A percentile compares a stretch with the other conserved stretches of the same genome.
phyloP scores from a whole-genome alignment of 2,329 filamentous ascomycete genomes.

The Magnaporthiopsis rhizophila region DNA sequence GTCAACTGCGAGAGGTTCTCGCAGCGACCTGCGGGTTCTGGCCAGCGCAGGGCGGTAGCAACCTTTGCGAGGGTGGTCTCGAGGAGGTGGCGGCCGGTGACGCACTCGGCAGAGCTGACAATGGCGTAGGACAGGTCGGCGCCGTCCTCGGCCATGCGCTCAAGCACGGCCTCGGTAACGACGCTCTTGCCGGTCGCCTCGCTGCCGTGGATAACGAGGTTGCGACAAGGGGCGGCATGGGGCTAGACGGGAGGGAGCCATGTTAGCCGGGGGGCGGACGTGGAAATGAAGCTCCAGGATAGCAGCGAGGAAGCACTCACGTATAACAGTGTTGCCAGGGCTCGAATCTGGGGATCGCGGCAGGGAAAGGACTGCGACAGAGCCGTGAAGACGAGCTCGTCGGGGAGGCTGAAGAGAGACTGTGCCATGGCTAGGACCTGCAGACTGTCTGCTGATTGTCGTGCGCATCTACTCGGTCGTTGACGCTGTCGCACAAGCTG shows the following conservation, averaged over 20 bases:
- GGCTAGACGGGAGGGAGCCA: slow-evolving; percentile 34
- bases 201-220: slow-evolving; percentile 74
- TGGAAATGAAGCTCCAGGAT: neutral
- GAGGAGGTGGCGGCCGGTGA: slow-evolving; percentile 69
- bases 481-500: neutral
- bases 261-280: slow-evolving; percentile 7
- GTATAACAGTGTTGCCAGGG: slow-evolving; percentile 46
- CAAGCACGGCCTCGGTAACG: slow-evolving; percentile 56
- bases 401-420: slow-evolving; percentile 40
- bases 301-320: slow-evolving; percentile 24
- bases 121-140: slow-evolving; percentile 51
- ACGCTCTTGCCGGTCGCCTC: slow-evolving; percentile 81
- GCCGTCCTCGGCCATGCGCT: slow-evolving; percentile 25
- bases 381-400: slow-evolving; percentile 39
- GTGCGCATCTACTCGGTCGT: neutral
- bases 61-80: slow-evolving; percentile 60
- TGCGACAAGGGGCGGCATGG: slow-evolving; percentile 59
- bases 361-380: slow-evolving; percentile 45
- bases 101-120: slow-evolving; percentile 65
- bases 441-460: too few species aligned
- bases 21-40: slow-evolving; percentile 51
- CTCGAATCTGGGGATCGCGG: slow-evolving; percentile 50
- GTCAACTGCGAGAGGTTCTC: slow-evolving; percentile 73
- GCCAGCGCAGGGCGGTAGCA: slow-evolving; percentile 39
- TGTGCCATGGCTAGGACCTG: neutral